Base-by-base conservation (phyloP, 1,139 yeast species). In the Groenewaldozyma sp. region DNA sequence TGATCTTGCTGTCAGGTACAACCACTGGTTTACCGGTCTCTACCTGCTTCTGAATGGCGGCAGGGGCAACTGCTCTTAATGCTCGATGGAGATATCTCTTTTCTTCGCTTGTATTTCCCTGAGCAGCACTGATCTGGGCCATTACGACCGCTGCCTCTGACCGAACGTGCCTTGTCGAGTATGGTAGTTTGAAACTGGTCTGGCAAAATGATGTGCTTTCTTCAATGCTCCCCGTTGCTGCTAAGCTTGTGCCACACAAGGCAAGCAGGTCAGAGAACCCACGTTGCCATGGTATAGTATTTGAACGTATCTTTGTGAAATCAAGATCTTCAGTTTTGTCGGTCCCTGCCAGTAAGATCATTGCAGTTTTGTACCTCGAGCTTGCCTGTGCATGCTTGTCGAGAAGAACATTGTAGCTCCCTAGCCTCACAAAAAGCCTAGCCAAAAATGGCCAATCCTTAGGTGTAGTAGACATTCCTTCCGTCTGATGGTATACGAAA, bases 251-350 rank as follows among this genome's bases (percentile, higher is more conserved):
- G 10, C 33, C 33, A 16, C 17, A 19, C 18, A 29, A 29, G 10
- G 33, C 33, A 17, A 29, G 33, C 18, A 29, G 17, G 17, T 29
- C 33, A 5, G 33, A 29, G 22, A 9, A 29, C 22, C 33, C 33
- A 4, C 33, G 20, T 18, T 7, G 19, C 33, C 33, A 29, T n/a
- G 10, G 10, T n/a, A 18, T 21, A 29, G 33, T 11, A 10, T 29
- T 29, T 6, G 20, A 14, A 6, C 13, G 4, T 22, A 22, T 22
- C 6, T 4, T 5, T 4, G n/a, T 14, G 6, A 16, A 10, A 14
- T 29, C 14, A 14, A 14, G 13, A 16, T 29, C n/a, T 5, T 14
- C 20, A 7, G 17, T 9, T 9, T 29, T 21, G 13, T 29, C 33
- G 4, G 22, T 18, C 6, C 33, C 33, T 4, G 33, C 10, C 7